Base-by-base conservation (phyloP, 805 yeast species). In the Zygosaccharomyces gambellarensis region DNA sequence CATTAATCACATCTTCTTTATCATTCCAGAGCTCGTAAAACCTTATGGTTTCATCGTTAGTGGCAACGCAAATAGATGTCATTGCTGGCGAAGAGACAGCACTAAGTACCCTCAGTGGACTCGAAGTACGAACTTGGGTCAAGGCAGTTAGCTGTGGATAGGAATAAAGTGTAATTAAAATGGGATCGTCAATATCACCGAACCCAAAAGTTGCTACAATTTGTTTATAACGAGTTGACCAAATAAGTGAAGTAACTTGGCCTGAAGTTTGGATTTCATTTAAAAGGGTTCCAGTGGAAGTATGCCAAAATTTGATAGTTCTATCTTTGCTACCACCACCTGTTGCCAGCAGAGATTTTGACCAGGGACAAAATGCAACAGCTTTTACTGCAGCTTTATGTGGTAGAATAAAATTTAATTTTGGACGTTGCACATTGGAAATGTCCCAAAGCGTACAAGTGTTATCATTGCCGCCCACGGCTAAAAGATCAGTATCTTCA, bases 301-400 rank as follows among this genome's bases (percentile, higher is more conserved):
- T 77, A 64, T 90, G 96, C 97, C 97, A 90, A 63, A 89, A 88
- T 50, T 90, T 67, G 7, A 90, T 78, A n/a, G 77, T 77, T 45
- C 90, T 71, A 63, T 90, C 97, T 57, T 81, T 82, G 19, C 84
- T 79, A 0, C 97, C 97, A 2, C 94, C 97, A 0, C 97, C 97
- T 0, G 97, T 89, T 0, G 92, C 97, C 31, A 90, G 64, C 7
- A 90, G 68, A 2, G 85, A 75, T 11, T 80, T 80, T 17, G 88
- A 76, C 97, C 97, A 90, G 0, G 97, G 97, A 62, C 97, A 90
- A 59, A 80, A 90, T 3, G 92, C 85, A 40, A 90, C 71, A 0
- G 96, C 97, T 58, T 90, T 90, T 0, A 90, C 90, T 0, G 97
- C 97, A 1, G 96, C 95, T 2, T 72, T 70, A 60, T 90, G 97